Evolutionary conservation across 768 basidiomycete species (phyloP).

Genomic region (Pisolithus albus): DNA sequence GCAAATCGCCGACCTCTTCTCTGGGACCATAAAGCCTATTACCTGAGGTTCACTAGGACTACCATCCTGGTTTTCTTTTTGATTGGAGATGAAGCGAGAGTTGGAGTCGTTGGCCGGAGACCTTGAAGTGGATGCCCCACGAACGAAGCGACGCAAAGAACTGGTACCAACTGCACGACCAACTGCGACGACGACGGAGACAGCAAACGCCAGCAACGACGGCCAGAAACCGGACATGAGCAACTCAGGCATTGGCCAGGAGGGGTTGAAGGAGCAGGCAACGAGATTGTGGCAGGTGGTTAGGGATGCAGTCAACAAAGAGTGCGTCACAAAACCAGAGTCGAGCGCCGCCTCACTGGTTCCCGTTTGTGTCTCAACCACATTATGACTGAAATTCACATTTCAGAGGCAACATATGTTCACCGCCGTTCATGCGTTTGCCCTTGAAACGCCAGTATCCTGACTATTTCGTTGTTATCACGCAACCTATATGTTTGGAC

Average conservation of each 20-base stretch:
- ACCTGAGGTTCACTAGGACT: conserved; percentile 17
- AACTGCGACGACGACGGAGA: conserved; percentile 19
- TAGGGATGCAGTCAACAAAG: conserved; percentile 80
- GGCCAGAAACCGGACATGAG: conserved; percentile 18
- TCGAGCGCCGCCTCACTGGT: conserved; percentile 32
- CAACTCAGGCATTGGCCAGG: conserved; percentile 18
- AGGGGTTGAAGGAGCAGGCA: conserved; percentile 54
- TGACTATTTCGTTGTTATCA: conserved; percentile 81
- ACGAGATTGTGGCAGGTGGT: conserved; percentile 69
- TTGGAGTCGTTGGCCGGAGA: conserved; percentile 33
- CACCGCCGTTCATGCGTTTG: conserved; percentile 59
- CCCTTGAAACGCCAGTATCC: conserved; percentile 70
- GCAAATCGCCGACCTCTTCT: conserved; percentile 22
- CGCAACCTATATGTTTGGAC: conserved; percentile 77
- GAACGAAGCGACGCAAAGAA: conserved; percentile 47
- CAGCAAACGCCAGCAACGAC: conserved; percentile 22
- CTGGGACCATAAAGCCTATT: conserved; percentile 18
- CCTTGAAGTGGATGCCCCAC: conserved; percentile 39
- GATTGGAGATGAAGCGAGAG: conserved; percentile 48
- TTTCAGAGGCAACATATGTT: conserved; percentile 56
- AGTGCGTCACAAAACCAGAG: conserved; percentile 59
- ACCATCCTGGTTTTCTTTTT: conserved; percentile 8
- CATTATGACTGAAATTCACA: conserved; percentile 23
- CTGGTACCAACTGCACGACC: conserved; percentile 35
- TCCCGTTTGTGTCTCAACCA: conserved; percentile 36